A percentile compares a stretch with the other conserved stretches of the same genome.
phyloP scores from a whole-genome alignment of 441 rosid genomes.

The Syzygium syzygioides region DNA sequence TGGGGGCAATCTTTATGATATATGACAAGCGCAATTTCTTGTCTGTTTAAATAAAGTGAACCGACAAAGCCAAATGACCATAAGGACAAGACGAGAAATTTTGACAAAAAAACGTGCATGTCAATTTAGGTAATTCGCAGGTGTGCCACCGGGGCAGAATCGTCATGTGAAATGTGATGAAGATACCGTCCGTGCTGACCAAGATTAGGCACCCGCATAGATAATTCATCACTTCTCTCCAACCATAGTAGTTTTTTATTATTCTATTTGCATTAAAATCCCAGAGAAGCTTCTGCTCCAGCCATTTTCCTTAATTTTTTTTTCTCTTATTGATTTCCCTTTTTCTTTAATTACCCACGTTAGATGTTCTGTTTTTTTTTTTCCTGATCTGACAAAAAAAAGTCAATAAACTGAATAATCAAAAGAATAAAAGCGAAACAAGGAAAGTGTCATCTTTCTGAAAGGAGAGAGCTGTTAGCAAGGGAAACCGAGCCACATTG shows the following conservation, averaged over 20 bases:
- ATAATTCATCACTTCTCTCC: background rate
- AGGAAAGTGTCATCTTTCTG: background rate
- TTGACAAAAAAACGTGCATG: background rate
- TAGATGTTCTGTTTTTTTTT: too few species aligned
- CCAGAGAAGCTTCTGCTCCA: background rate
- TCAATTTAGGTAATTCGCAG: background rate
- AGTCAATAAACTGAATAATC: background rate
- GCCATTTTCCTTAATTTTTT: background rate
- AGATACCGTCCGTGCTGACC: background rate
- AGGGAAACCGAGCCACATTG: background rate
- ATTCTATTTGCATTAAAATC: background rate
- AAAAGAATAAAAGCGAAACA: background rate
- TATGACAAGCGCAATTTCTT: background rate
- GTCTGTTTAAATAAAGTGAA: background rate
- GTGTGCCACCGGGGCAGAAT: background rate
- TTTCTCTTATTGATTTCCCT: background rate
- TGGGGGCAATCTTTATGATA: background rate
- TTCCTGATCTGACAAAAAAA: background rate
- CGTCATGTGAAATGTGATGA: background rate
- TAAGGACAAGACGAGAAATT: background rate
- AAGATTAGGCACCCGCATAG: background rate
- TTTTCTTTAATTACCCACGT: background rate
- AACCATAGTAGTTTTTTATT: background rate
- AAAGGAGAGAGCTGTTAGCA: background rate
- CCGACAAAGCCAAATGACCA: background rate